These are phyloP conservation scores for Hypoxylon subgilvum DNA, from an alignment of 495 filamentous ascomycete genomes.

Conservation along the genomic window DNA sequence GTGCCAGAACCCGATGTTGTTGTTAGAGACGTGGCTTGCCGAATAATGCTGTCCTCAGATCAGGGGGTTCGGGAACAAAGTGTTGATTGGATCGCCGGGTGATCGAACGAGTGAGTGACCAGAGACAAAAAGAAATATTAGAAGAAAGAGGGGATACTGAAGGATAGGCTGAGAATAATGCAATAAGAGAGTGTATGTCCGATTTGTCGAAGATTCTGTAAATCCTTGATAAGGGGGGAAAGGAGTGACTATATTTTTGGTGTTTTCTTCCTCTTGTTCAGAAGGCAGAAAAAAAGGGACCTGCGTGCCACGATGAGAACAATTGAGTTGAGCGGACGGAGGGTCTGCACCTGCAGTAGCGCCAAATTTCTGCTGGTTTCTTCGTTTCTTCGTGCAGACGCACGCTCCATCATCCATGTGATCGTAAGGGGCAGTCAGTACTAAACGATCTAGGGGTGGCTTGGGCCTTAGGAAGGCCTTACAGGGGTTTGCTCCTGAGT, in stretches of 20 bases:
- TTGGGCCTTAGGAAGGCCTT: too few relatives aligned
- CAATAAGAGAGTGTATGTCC: conserved; percentile 16
- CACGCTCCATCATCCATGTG: conserved; percentile 21
- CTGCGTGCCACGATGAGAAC: conserved; percentile 17
- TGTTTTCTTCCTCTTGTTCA: conserved; percentile 21
- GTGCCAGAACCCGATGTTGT: conserved; percentile 29
- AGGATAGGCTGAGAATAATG: conserved; percentile 7
- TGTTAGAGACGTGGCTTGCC: conserved; percentile 39
- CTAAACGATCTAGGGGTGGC: too few relatives aligned
- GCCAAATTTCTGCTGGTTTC: conserved; percentile 21
- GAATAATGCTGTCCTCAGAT: conserved; percentile 42
- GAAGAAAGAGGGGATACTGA: conserved; percentile 17
- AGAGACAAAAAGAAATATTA: conserved; percentile 7
- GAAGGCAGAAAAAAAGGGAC: conserved; percentile 23
- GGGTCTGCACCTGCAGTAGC: conserved; percentile 35
- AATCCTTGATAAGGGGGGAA: conserved; percentile 8
- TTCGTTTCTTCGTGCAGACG: not conserved
- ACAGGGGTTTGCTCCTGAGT: conserved; percentile 18
- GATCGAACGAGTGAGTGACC: conserved; percentile 42
- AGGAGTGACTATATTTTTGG: conserved; percentile 36
- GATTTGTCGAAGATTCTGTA: conserved; percentile 9
- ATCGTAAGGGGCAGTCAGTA: conserved; percentile 27
- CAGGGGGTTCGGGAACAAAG: conserved; percentile 33
- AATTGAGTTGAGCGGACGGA: conserved; percentile 12
- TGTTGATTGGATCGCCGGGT: conserved; percentile 30